A percentile compares a stretch with the other conserved stretches of the same genome.
Evolutionary conservation across 371 early-diverging fungal species (phyloP).

Genomic region (Mucor plumbeus): DNA sequence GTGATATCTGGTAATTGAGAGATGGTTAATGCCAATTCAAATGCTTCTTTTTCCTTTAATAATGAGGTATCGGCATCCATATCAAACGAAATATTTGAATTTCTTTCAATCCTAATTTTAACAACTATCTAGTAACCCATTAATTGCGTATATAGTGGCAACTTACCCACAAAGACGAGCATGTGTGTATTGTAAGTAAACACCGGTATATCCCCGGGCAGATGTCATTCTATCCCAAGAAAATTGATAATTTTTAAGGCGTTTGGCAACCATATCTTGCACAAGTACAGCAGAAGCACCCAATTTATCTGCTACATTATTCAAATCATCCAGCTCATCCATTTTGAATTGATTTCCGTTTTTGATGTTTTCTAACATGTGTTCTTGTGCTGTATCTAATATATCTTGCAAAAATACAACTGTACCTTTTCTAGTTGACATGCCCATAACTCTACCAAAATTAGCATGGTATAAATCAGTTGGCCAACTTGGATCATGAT

Average conservation of each 20-base stretch:
- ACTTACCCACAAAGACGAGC: constrained; percentile 77
- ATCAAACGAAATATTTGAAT: constrained; percentile 24
- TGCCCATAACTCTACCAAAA: constrained; percentile 95
- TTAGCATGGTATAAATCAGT: constrained; percentile 82
- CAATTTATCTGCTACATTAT: constrained; percentile 71
- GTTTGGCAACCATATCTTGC: constrained; percentile 93
- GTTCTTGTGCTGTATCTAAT: constrained; percentile 82
- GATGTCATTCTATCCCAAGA: constrained; percentile 93
- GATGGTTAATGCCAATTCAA: constrained; percentile 75
- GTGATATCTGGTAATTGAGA: constrained; percentile 89
- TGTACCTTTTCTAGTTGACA: constrained; percentile 96
- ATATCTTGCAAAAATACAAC: constrained; percentile 98
- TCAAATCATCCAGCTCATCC: constrained; percentile 17
- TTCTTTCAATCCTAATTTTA: constrained; percentile 47
- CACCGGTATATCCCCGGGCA: constrained; percentile 96
- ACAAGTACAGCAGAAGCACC: constrained; percentile 90
- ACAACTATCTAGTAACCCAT: too few relatives aligned
- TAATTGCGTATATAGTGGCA: neutral
- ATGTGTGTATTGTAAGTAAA: constrained; percentile 96
- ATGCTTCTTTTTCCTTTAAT: constrained; percentile 73
- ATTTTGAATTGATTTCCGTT: constrained; percentile 44
- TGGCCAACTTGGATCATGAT: constrained; percentile 22
- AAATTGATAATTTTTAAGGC: constrained; percentile 95
- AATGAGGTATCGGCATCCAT: constrained; percentile 39
- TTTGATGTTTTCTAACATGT: constrained; percentile 75